Percentiles rank a stretch among this genome's conserved stretches.
These are phyloP conservation scores for Dendrobium officinale DNA, from an alignment of 106 monocot species.

Conservation along the genomic window DNA sequence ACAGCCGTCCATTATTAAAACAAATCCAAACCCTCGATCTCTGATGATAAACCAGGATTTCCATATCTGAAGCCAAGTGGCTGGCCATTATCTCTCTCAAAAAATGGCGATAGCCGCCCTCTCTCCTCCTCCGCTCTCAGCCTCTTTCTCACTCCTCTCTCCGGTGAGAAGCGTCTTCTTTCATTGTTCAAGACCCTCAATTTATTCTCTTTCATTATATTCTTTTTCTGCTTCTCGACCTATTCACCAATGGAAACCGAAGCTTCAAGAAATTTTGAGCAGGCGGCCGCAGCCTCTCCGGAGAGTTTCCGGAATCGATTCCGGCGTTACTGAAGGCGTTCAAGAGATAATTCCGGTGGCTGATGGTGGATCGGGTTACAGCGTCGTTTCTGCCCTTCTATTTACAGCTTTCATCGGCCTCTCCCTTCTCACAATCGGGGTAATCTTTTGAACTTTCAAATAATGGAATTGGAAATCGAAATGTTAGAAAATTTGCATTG, in stretches of 20 bases:
- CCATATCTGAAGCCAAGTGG: not conserved
- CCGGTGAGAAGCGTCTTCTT: not conserved
- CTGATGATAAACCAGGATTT: no score
- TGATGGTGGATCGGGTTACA: constrained; percentile 12
- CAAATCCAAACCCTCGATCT: no score
- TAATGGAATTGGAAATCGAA: no score
- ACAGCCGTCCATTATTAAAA: no score
- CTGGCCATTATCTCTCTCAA: not conserved
- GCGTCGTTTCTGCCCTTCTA: constrained; percentile 30
- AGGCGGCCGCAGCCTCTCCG: not conserved
- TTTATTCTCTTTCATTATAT: not conserved
- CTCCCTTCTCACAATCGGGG: constrained; percentile 53
- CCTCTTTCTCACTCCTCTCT: not conserved
- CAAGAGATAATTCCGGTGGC: constrained; percentile 15
- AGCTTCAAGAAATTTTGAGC: no score
- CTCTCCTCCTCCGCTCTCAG: constrained; percentile 1
- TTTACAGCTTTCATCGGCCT: constrained; percentile 37
- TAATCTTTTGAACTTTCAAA: not conserved
- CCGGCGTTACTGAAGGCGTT: not conserved
- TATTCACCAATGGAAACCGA: not conserved
- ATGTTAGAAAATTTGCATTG: no score
- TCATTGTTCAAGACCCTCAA: not conserved
- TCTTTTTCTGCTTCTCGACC: not conserved
- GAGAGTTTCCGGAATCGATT: not conserved
- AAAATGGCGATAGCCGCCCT: not conserved